phyloP scores from a whole-genome alignment of 2,329 filamentous ascomycete species.

The Kalmusia sp. region DNA sequence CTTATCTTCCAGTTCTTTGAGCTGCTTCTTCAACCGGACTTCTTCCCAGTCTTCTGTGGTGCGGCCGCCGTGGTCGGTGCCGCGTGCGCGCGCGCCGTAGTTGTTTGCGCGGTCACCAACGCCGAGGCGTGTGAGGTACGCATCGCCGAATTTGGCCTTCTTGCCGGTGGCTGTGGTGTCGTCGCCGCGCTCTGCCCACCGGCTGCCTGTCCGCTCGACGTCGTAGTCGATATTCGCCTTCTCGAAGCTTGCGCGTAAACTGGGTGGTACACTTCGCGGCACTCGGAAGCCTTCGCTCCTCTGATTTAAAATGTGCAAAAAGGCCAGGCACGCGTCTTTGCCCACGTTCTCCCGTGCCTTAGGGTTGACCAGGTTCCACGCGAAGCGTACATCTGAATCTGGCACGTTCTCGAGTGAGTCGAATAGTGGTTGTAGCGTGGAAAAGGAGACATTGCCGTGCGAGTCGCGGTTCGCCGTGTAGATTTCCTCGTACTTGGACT shows the following conservation, averaged over 20 bases:
- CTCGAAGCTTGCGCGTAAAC: constrained; percentile 90
- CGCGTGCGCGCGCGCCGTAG: constrained; percentile 72
- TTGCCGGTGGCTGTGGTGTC: constrained; percentile 83
- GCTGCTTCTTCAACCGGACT: constrained; percentile 90
- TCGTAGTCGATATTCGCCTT: constrained; percentile 97
- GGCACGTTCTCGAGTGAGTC: constrained; percentile 70
- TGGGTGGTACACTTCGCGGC: constrained; percentile 87
- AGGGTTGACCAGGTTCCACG: constrained; percentile 98
- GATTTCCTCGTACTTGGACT: constrained; percentile 95
- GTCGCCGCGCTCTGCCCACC: constrained; percentile 80
- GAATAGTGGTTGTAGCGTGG: constrained; percentile 82
- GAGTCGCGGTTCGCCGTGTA: constrained; percentile 90
- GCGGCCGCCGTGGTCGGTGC: constrained; percentile 88
- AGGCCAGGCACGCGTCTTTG: constrained; percentile 93
- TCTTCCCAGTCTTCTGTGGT: constrained; percentile 97
- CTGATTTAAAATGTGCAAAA: constrained; percentile 96
- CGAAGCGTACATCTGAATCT: constrained; percentile 82
- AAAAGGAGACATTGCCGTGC: constrained; percentile 79
- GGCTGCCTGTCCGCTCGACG: constrained; percentile 76
- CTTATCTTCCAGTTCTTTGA: constrained; percentile 87
- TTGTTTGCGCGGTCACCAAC: constrained; percentile 71
- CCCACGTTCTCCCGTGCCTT: constrained; percentile 82
- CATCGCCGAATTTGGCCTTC: constrained; percentile 97
- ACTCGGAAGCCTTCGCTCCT: constrained; percentile 95
- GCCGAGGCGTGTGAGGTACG: constrained; percentile 90